Evolutionary conservation across 345 rosid genomes (phyloP).

Genomic region (Rhodamnia argentea): DNA sequence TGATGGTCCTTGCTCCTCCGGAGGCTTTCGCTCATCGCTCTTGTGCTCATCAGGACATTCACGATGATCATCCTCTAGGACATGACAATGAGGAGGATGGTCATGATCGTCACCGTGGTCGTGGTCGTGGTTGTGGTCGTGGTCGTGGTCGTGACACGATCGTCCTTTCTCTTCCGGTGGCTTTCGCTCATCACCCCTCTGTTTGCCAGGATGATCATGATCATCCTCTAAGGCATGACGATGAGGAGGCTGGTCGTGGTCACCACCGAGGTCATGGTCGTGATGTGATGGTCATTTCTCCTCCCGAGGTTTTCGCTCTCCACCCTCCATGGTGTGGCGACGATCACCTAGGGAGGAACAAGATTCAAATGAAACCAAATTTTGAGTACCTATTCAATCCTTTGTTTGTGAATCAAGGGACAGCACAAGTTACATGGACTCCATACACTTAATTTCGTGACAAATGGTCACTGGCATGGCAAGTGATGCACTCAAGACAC

Average conservation of each 20-base stretch:
- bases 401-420: too few species aligned
- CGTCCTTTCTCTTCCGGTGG: neutral
- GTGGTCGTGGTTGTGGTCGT: neutral
- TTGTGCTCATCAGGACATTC: neutral
- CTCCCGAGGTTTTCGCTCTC: neutral
- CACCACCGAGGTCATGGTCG: rapidly evolving
- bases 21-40: neutral
- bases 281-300: neutral
- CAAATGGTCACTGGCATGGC: too few species aligned
- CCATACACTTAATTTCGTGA: too few species aligned
- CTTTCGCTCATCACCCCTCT: neutral
- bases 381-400: too few species aligned
- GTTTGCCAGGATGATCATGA: neutral
- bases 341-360: too few species aligned
- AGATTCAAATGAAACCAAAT: too few species aligned
- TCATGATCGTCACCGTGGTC: neutral
- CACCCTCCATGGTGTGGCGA: neutral
- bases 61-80: neutral
- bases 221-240: neutral
- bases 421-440: too few species aligned
- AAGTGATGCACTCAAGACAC: too few species aligned
- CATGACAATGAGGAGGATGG: neutral
- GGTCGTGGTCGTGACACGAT: neutral
- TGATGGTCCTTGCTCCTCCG: neutral
- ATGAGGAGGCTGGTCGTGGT: neutral